Conservation (phyloP, 495 filamentous ascomycete genomes). For the Sabuloglossum arenarium region DNA sequence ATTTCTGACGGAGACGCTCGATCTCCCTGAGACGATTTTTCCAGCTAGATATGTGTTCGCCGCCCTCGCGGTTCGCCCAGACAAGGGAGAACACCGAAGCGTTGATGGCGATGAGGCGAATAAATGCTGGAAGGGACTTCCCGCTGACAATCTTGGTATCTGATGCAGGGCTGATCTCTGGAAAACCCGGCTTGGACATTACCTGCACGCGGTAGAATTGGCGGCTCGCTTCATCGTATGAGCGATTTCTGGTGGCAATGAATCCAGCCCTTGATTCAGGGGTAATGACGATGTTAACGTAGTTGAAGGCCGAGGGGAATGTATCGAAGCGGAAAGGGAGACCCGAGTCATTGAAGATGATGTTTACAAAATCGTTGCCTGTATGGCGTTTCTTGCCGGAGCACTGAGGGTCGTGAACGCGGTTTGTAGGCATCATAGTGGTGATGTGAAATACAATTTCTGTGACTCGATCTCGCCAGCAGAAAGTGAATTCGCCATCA, state of each 20-base stretch:
- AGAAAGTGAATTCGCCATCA: conserved; percentile 73
- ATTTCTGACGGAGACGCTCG: conserved; percentile 50
- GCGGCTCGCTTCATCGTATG: conserved; percentile 5
- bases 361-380: conserved; percentile 95
- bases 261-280: conserved; percentile 53
- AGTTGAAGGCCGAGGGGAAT: conserved; percentile 85
- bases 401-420: conserved; percentile 50
- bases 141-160: conserved; percentile 73
- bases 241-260: conserved; percentile 16
- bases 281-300: conserved; percentile 85
- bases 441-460: conserved; percentile 92
- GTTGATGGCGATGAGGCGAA: conserved; percentile 79
- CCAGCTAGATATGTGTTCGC: conserved; percentile 81
- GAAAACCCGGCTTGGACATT: conserved; percentile 65
- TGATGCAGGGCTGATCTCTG: conserved; percentile 71
- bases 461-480: conserved; percentile 85
- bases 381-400: conserved; percentile 84
- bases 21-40: conserved; percentile 71
- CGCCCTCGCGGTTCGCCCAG: conserved; percentile 57
- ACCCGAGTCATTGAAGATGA: conserved; percentile 92
- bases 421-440: conserved; percentile 88
- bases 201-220: conserved; percentile 71
- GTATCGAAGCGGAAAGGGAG: conserved; percentile 72
- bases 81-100: conserved; percentile 83
- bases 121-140: conserved; percentile 59